Percentiles rank a stretch among this genome's conserved stretches.
phyloP scores from a whole-genome alignment of 23 red algal species.

The Gracilaria vermiculophylla region DNA sequence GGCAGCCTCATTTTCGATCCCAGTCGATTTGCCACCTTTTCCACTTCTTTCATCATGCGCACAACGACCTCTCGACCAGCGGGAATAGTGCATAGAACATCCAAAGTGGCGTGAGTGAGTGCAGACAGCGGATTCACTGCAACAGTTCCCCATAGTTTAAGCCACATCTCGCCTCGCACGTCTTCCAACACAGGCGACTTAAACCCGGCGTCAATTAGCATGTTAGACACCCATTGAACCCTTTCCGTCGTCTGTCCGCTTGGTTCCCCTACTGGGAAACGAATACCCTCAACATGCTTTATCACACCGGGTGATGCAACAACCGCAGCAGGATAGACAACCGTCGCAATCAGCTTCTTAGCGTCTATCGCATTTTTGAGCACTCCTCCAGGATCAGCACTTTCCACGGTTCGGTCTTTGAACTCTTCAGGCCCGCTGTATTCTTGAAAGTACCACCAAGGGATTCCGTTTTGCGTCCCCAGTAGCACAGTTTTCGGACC shows the following conservation, averaged over 20 bases:
- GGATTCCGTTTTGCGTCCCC: constrained; percentile 74
- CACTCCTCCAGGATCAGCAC: constrained; percentile 60
- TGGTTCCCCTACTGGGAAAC: constrained; percentile 75
- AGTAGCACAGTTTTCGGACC: constrained; percentile 27
- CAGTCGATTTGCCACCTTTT: constrained; percentile 44
- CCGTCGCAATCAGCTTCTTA: constrained; percentile 49
- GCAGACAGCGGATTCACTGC: constrained; percentile 78
- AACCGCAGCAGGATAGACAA: constrained; percentile 76
- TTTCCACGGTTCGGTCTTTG: constrained; percentile 23
- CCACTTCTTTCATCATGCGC: constrained; percentile 60
- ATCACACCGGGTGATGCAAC: constrained; percentile 56
- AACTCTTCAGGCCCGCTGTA: constrained; percentile 42
- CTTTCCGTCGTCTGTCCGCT: constrained; percentile 36
- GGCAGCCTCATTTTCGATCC: constrained; percentile 63
- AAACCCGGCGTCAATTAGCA: constrained; percentile 73
- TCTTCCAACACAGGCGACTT: constrained; percentile 71
- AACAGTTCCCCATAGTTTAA: constrained; percentile 76
- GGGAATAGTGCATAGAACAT: constrained; percentile 53
- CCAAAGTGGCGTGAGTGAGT: constrained; percentile 72
- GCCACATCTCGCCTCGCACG: constrained; percentile 69
- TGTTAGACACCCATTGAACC: constrained; percentile 49
- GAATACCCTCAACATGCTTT: constrained; percentile 65
- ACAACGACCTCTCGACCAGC: constrained; percentile 43
- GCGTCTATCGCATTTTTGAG: constrained; percentile 53
- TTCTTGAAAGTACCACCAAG: constrained; percentile 86